Evolutionary conservation across 169 alveolate genomes (phyloP), one percentile per base, ranked within the genome.

Genomic region (Plasmodium gaboni): DNA sequence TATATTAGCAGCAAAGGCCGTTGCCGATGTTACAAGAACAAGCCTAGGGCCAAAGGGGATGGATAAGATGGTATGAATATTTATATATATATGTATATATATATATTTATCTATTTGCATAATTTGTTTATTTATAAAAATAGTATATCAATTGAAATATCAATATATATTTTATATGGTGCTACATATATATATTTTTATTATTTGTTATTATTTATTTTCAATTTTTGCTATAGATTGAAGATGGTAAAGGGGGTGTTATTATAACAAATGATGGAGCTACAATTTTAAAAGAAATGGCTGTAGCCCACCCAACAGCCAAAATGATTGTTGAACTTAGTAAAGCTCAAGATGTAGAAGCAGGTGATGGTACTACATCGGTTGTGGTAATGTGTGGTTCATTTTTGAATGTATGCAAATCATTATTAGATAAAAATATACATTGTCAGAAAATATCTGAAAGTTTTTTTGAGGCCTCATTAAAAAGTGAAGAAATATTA

Each of bases 361-460:
- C 99, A 9, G 99, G 99, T 7, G 99, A 99, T 88, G 99, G 99
- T 38, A 99, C 99, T 38, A 99, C 99, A 19, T 94, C 99, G 13
- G 99, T 98, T 50, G 99, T 98, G 64, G 99, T 99, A 60, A 92
- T 98, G 44, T 99, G 99, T 68, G 99, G 99, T 1, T 98, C 99
- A 15, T 96, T 98, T 46, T 96, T 99, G 50, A 97, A 95, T 24
- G 99, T 98, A 67, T 98, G 99, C 68, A 98, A 98, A 94, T 94
- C 91, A 32, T 96, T 98, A 28, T 95, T 99, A 69, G 98, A 96
- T 67, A 98, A 97, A 73, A 99, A 99, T 50, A 97, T 99, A 57
- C 99, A 98, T 91, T 99, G 99, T 19, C 98, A 98, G 87, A 95
- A 98, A 24, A 99, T 99, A 87, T 97, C 99, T 9, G 99, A 97